These are phyloP conservation scores for Solanum hybrid DNA, from an alignment of 305 asterid genomes.

Conservation along the genomic window DNA sequence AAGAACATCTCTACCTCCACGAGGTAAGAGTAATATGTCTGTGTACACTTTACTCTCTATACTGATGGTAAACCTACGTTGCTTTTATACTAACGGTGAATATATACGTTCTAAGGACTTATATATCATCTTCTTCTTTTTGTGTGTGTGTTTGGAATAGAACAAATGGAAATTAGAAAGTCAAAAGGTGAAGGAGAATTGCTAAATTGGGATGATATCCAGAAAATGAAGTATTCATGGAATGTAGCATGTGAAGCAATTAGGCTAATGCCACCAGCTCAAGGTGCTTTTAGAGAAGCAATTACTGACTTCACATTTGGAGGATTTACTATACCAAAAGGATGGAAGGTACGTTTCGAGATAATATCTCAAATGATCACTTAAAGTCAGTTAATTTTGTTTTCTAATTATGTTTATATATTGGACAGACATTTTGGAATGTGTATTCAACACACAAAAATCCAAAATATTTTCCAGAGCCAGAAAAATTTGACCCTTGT, in stretches of 20 bases:
- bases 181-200: neutral
- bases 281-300: slow-evolving; percentile 6
- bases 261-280: neutral
- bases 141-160: neutral
- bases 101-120: neutral
- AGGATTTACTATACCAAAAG: neutral
- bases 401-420: neutral
- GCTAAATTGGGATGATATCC: slow-evolving; percentile 1
- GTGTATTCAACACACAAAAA: slow-evolving; percentile 1
- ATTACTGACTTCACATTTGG: neutral
- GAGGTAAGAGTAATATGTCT: neutral
- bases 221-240: slow-evolving; percentile 8
- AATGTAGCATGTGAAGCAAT: neutral
- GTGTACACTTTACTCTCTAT: too few relatives aligned
- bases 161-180: neutral
- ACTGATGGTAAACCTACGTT: accelerated
- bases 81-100: too few relatives aligned
- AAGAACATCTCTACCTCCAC: too few relatives aligned
- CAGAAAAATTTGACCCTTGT: neutral
- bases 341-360: neutral
- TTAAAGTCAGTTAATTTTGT: neutral
- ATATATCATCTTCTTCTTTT: neutral
- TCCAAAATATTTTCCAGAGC: slow-evolving; percentile 7
- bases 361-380: neutral
- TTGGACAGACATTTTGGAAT: slow-evolving; percentile 5